Conservation (phyloP, 1,139 yeast genomes). For the Hansenula sp. region DNA sequence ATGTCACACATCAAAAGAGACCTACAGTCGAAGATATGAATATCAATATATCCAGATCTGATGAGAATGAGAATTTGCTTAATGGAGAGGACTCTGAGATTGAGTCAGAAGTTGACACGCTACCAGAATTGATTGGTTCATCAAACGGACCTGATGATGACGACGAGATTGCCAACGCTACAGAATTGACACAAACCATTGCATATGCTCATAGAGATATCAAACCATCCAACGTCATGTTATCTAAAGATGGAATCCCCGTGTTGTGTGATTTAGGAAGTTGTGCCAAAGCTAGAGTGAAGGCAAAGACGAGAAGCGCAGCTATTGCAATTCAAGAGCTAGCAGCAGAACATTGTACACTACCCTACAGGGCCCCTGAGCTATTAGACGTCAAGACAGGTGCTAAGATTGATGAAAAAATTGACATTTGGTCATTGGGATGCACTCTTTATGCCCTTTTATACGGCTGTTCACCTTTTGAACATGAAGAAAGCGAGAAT, state of each 20-base stretch:
- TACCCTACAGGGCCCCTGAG: slow-evolving; percentile 91
- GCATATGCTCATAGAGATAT: slow-evolving; percentile 86
- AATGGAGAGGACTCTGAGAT: slow-evolving; percentile 1
- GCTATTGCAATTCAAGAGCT: slow-evolving; percentile 75
- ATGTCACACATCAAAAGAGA: slow-evolving; percentile 14
- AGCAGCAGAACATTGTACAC: slow-evolving; percentile 82
- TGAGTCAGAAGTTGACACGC: slow-evolving; percentile 6
- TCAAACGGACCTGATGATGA: slow-evolving; percentile 5
- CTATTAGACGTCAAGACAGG: slow-evolving; percentile 71
- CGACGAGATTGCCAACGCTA: slow-evolving; percentile 20
- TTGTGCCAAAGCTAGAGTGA: slow-evolving; percentile 58
- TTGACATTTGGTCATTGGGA: slow-evolving; percentile 91
- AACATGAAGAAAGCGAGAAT: slow-evolving; percentile 69
- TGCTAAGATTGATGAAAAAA: slow-evolving; percentile 57
- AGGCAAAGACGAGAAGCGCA: slow-evolving; percentile 56
- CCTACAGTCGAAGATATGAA: not conserved
- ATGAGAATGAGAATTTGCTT: slow-evolving; percentile 6
- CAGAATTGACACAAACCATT: slow-evolving; percentile 53
- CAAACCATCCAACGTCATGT: slow-evolving; percentile 86
- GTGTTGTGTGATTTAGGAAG: slow-evolving; percentile 85
- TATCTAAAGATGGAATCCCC: slow-evolving; percentile 67
- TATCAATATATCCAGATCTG: not conserved
- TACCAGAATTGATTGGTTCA: slow-evolving; percentile 8
- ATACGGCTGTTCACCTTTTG: slow-evolving; percentile 84
- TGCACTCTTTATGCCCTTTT: slow-evolving; percentile 74